A percentile compares a stretch with the other conserved stretches of the same genome.
Evolutionary conservation across 106 monocot species (phyloP).

Genomic region (Amphibolis antarctica): DNA sequence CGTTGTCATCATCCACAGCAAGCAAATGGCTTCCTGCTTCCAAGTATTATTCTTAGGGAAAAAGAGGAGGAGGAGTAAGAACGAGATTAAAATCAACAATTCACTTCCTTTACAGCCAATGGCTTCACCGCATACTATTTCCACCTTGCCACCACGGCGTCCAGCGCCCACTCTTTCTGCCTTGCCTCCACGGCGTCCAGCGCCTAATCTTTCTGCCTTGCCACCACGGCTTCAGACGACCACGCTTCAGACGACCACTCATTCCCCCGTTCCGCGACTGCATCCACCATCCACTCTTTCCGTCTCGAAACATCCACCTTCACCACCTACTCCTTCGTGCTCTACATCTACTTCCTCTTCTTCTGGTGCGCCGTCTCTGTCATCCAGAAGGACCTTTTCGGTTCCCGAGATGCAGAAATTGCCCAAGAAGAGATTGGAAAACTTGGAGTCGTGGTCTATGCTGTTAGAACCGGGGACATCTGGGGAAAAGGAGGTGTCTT

Average conservation of each 20-base stretch:
- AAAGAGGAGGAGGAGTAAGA: no score
- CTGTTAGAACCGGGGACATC: conserved; percentile 46
- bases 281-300: not conserved
- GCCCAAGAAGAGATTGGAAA: conserved; percentile 68
- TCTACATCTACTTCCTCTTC: not conserved
- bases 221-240: no score
- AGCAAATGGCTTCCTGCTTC: no score
- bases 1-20: no score
- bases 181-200: not conserved
- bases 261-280: not conserved
- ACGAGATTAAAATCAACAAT: no score
- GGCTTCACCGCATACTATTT: not conserved
- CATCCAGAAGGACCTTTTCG: conserved; percentile 1
- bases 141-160: conserved; percentile 3
- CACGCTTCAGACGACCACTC: not conserved
- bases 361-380: not conserved
- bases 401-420: conserved; percentile 44
- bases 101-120: no score
- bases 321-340: not conserved
- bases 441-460: conserved; percentile 95
- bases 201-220: not conserved
- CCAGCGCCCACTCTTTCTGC: not conserved
- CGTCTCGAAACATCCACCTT: not conserved
- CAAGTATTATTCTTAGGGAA: no score
- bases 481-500: conserved; percentile 11